These are phyloP conservation scores for Talaromyces pinophilus DNA, from an alignment of 2,329 filamentous ascomycete species.

Conservation along the genomic window DNA sequence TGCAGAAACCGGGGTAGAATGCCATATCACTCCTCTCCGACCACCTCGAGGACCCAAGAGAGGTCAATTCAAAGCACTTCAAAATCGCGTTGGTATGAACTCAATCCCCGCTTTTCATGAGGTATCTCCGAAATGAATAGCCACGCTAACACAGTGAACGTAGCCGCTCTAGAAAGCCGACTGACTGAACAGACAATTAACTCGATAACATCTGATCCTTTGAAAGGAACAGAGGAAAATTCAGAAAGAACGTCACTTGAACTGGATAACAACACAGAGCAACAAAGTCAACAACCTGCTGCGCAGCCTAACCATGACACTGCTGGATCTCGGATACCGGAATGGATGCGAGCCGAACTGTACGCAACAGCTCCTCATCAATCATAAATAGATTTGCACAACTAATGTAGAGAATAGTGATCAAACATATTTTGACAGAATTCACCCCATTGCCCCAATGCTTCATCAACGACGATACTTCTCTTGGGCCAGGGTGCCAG, in stretches of 20 bases:
- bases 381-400: not conserved
- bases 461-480: slow-evolving; percentile 35
- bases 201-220: not conserved
- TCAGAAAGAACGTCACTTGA: not conserved
- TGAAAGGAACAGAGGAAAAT: not conserved
- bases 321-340: slow-evolving; percentile 3
- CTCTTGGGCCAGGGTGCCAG: slow-evolving; percentile 29
- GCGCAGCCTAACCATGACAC: not conserved
- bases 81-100: slow-evolving; percentile 24
- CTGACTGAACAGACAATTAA: slow-evolving; percentile 6
- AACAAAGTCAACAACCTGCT: not conserved
- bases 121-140: not conserved
- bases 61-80: slow-evolving; percentile 27
- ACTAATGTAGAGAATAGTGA: slow-evolving; percentile 26
- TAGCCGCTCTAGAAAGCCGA: slow-evolving; percentile 7
- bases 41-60: slow-evolving; percentile 27
- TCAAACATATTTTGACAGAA: slow-evolving; percentile 36
- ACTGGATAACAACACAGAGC: not conserved
- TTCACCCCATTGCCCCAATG: slow-evolving; percentile 34
- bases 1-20: slow-evolving; percentile 22
- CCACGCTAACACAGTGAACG: not conserved
- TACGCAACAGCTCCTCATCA: not conserved
- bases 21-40: slow-evolving; percentile 27
- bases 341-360: slow-evolving; percentile 23
- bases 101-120: not conserved